phyloP scores from a whole-genome alignment of 108 stramenopile genomes.

The Stephanodiscus minutulus region DNA sequence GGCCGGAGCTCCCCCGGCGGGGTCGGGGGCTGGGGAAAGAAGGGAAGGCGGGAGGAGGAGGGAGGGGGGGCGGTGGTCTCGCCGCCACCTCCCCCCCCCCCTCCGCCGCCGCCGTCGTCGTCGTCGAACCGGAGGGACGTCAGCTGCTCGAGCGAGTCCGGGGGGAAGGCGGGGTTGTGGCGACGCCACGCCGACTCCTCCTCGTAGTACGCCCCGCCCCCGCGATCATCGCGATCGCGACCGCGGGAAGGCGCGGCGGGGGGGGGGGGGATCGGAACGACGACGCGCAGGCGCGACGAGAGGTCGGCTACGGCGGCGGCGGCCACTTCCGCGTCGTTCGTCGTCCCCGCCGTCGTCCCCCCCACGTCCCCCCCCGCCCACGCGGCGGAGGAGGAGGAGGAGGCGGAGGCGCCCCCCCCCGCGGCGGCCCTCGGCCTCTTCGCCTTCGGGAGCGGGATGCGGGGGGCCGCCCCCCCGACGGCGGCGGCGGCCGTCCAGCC shows the following conservation, averaged over 20 bases:
- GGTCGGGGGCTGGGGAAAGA: slow-evolving; percentile 5
- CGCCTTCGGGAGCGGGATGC: not conserved
- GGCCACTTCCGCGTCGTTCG: too few relatives aligned
- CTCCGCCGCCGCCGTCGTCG: not conserved
- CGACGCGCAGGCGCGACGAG: too few relatives aligned
- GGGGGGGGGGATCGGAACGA: too few relatives aligned
- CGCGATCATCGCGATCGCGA: not conserved
- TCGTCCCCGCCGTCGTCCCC: too few relatives aligned
- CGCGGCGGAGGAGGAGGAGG: not conserved
- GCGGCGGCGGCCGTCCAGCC: too few relatives aligned
- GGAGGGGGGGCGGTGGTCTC: too few relatives aligned
- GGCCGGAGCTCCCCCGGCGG: slow-evolving; percentile 30
- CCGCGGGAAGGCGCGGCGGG: not conserved
- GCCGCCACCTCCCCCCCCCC: too few relatives aligned
- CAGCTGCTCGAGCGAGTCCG: slow-evolving; percentile 16
- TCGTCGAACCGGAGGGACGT: slow-evolving; percentile 7
- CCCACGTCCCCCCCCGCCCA: not conserved
- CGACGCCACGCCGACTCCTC: slow-evolving; percentile 62
- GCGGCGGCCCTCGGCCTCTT: not conserved
- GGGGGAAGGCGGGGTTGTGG: slow-evolving; percentile 63
- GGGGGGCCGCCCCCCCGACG: not conserved
- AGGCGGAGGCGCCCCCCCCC: not conserved
- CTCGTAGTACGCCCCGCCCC: slow-evolving; percentile 40
- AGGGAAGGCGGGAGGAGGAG: not conserved
- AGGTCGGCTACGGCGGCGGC: too few relatives aligned